These are phyloP conservation scores for Pythium dissotocum DNA, from an alignment of 352 stramenopile genomes.

Conservation along the genomic window DNA sequence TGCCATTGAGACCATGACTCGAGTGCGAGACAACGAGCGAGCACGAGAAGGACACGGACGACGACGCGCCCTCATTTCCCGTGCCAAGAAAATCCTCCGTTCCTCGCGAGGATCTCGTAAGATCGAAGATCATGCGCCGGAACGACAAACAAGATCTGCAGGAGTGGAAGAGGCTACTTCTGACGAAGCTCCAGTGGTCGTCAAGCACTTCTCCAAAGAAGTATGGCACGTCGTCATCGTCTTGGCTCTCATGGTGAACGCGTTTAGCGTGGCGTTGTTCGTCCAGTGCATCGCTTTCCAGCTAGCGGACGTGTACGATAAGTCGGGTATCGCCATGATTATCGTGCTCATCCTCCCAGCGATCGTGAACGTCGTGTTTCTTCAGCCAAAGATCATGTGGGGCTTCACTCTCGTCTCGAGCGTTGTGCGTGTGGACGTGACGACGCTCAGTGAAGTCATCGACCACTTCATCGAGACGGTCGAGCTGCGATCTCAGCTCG, in stretches of 20 bases:
- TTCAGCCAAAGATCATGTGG: conserved; percentile 59
- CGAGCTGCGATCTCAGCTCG: conserved; percentile 53
- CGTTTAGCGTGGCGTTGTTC: conserved; percentile 32
- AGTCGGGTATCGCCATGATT: conserved; percentile 3
- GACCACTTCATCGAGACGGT: conserved; percentile 40
- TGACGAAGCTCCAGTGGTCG: background rate
- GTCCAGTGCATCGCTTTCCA: conserved; percentile 25
- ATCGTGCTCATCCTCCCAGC: conserved; percentile 39
- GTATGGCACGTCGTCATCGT: background rate
- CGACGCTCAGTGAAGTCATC: conserved; percentile 37
- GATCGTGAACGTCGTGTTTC: conserved; percentile 56
- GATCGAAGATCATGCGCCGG: background rate
- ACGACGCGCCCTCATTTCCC: background rate
- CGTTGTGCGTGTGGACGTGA: conserved; percentile 52
- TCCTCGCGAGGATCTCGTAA: background rate
- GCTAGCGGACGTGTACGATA: conserved; percentile 11
- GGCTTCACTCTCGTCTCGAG: conserved; percentile 59
- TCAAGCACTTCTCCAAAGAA: background rate
- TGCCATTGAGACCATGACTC: conserved; percentile 6
- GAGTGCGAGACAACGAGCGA: background rate
- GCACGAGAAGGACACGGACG: background rate
- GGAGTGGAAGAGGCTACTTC: background rate
- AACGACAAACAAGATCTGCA: background rate
- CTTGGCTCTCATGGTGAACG: conserved; percentile 13
- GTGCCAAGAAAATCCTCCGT: background rate